A percentile compares a stretch with the other conserved stretches of the same genome.
Evolutionary conservation across 2,329 filamentous ascomycete species (phyloP).

Genomic region (Juglanconis oblonga): DNA sequence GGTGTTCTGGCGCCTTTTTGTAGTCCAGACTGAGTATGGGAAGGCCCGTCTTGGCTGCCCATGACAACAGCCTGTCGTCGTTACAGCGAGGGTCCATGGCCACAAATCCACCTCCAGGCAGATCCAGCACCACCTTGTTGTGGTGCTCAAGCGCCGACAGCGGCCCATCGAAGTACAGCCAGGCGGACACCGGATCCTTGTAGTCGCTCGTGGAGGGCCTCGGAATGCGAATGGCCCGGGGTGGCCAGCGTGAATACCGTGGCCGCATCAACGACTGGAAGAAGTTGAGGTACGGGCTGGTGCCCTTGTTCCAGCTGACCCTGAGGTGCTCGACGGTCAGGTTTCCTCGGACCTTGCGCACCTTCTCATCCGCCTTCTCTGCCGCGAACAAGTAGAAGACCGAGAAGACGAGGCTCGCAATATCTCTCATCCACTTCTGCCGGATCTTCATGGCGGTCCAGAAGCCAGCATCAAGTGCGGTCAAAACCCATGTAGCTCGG

Average conservation of each 20-base stretch:
- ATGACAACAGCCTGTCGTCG: constrained; percentile 89
- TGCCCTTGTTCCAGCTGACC: constrained; percentile 94
- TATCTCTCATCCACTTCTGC: constrained; percentile 72
- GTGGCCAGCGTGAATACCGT: constrained; percentile 74
- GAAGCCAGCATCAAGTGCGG: constrained; percentile 91
- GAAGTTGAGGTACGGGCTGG: constrained; percentile 77
- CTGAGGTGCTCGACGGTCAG: constrained; percentile 89
- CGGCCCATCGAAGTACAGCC: constrained; percentile 93
- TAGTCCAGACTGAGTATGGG: constrained; percentile 92
- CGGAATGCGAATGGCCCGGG: constrained; percentile 79
- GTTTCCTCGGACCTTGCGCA: constrained; percentile 80
- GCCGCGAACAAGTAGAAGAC: constrained; percentile 89
- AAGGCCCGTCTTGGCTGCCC: constrained; percentile 85
- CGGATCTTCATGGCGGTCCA: constrained; percentile 97
- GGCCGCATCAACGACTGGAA: constrained; percentile 73
- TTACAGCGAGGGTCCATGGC: constrained; percentile 94
- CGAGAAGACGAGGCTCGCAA: constrained; percentile 80
- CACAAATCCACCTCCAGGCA: constrained; percentile 92
- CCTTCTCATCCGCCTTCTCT: constrained; percentile 94
- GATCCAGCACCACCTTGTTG: constrained; percentile 77
- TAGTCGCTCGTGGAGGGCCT: constrained; percentile 78
- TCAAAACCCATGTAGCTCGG: constrained; percentile 93
- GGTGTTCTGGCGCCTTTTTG: constrained; percentile 78
- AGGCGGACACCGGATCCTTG: constrained; percentile 75
- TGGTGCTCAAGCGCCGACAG: constrained; percentile 73